Conservation (phyloP, 345 rosid species). For the Pistacia atlantica region DNA sequence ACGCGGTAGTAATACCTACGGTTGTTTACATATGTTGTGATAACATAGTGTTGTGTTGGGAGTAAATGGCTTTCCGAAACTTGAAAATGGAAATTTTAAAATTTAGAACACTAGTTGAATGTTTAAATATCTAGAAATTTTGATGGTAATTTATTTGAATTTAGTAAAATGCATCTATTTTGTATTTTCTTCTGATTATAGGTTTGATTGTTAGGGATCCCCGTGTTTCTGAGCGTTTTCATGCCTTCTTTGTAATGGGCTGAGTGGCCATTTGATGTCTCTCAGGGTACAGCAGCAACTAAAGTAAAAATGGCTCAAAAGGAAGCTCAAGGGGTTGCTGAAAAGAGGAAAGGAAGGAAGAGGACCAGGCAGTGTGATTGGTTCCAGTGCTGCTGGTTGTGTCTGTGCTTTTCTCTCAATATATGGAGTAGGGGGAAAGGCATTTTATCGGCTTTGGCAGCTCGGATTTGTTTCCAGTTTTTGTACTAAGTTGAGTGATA, state of each 20-base stretch:
- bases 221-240: neutral
- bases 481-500: conserved; percentile 96
- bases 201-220: neutral
- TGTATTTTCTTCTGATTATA: neutral
- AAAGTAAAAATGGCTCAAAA: conserved; percentile 95
- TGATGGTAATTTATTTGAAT: neutral
- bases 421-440: conserved; percentile 63
- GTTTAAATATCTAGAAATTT: too few relatives aligned
- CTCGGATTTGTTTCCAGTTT: conserved; percentile 94
- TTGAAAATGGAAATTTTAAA: neutral
- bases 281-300: conserved; percentile 90
- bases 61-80: neutral
- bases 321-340: conserved; percentile 96
- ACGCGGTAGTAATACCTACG: too few relatives aligned
- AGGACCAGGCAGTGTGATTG: conserved; percentile 96
- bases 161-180: neutral
- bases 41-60: neutral
- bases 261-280: conserved; percentile 24
- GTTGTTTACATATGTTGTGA: neutral
- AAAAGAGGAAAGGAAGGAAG: conserved; percentile 96
- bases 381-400: conserved; percentile 98
- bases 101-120: neutral
- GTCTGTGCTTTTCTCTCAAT: conserved; percentile 78
- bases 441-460: conserved; percentile 59
- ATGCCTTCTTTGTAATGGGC: conserved; percentile 18